Evolutionary conservation across 2,329 filamentous ascomycete genomes (phyloP), one percentile per base, ranked within the genome.

Genomic region (Hypoxylon sp.): DNA sequence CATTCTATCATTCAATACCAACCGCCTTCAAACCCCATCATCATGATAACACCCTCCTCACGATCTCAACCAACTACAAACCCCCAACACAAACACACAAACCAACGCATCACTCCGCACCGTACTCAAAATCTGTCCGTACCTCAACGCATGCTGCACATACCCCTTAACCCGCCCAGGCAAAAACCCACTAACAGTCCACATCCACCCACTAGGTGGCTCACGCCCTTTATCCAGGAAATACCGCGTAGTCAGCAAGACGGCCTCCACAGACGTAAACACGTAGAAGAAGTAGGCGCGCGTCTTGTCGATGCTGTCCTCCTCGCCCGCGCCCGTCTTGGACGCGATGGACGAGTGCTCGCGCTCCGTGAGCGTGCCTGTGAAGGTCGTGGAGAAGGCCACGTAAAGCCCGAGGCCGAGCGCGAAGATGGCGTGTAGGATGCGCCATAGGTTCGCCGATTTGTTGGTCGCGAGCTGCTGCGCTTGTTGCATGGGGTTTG

Each of bases 211-310:
- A 26, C 83, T 80, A 2, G 87, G 87, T 67, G 87, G 87, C 50
- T 86, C 77, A 42, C 82, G 79, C 24, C 86, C 86, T 72, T 87
- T 88, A 73, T 94, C 91, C 56, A 93, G 76, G 72, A 94, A 89
- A 77, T 91, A 92, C 24, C 92, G 84, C 31, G 87, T 90, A 1
- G 89, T 91, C 70, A 95, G 88, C 70, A 95, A 82, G 58, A 93
- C 78, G 10, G 93, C 85, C 81, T 96, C 92, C 33, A 88, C 90
- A 0, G 92, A 93, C 5, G 92, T 90, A 77, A 95, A 96, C n/a
- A 92, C 86, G 83, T 90, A 93, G 80, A 95, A 94, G 80, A 94
- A 91, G 68, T 85, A 84, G 50, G 82, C 82, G 44, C 83, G 77
- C 35, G 79, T 76, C 62, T 77, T 76, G 56, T 79, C 78, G 58